These are phyloP conservation scores for Lactuca sativa DNA, from an alignment of 129 eudicot genomes.

Conservation along the genomic window DNA sequence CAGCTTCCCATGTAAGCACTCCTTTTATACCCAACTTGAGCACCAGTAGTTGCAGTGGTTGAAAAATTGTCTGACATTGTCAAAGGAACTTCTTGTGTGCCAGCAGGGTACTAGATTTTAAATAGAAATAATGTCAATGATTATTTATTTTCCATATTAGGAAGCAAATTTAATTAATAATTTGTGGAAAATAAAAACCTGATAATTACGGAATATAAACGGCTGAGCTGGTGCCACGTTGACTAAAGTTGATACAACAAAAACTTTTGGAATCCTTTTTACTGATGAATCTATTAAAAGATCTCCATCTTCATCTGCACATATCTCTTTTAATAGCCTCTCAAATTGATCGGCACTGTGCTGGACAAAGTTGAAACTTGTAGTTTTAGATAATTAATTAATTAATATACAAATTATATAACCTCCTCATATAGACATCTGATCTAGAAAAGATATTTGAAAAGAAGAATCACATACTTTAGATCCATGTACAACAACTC, in stretches of 20 bases:
- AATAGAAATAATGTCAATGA: conserved; percentile 1
- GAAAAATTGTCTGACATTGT: conserved; percentile 61
- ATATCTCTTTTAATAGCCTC: conserved; percentile 92
- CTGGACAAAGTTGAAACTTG: conserved; percentile 53
- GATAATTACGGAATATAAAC: conserved; percentile 94
- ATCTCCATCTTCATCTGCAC: conserved; percentile 99
- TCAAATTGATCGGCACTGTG: conserved; percentile 99
- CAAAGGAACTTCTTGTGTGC: conserved; percentile 87
- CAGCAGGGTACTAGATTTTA: conserved; percentile 86
- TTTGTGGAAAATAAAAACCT: conserved; percentile 44
- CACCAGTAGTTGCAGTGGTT: conserved; percentile 55
- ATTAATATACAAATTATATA: no score
- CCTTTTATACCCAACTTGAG: conserved; percentile 79
- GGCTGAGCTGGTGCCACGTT: conserved; percentile 94
- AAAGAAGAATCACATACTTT: conserved; percentile 56
- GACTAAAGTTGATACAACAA: conserved; percentile 92
- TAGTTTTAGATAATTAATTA: conserved; percentile 11
- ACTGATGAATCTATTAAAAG: conserved; percentile 94
- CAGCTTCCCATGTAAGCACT: conserved; percentile 96
- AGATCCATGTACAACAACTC: conserved; percentile 99
- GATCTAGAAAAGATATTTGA: neutral
- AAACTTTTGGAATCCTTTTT: conserved; percentile 87
- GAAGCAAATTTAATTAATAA: neutral
- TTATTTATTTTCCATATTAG: no score
- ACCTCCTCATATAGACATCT: no score